Conservation (phyloP, 2,329 filamentous ascomycete species). For the Fusarium miscanthi region DNA sequence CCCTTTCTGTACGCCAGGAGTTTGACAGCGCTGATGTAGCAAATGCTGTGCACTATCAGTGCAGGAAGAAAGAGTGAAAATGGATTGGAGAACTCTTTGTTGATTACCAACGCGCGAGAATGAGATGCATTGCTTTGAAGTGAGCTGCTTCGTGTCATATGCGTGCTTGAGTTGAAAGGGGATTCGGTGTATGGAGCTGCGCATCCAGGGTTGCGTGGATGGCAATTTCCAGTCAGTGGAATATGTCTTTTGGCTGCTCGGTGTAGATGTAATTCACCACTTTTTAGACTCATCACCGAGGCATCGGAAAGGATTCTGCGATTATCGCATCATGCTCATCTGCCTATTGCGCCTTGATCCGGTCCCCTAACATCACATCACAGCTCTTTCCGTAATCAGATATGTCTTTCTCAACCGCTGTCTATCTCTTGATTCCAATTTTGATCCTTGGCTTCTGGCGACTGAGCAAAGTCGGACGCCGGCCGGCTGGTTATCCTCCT, state of each 20-base stretch:
- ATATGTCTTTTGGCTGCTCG: not conserved
- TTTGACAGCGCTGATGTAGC: not conserved
- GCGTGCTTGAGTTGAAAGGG: not conserved
- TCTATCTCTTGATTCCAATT: not conserved
- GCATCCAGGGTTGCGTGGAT: not conserved
- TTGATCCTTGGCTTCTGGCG: not conserved
- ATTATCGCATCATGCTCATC: not conserved
- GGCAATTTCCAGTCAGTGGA: not conserved
- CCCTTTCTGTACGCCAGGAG: not conserved
- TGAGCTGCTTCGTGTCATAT: no score
- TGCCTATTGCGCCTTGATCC: not conserved
- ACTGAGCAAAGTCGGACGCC: not conserved
- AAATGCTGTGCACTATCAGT: not conserved
- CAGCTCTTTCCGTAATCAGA: not conserved
- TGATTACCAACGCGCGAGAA: not conserved
- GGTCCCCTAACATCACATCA: rapidly evolving
- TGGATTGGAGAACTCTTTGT: rapidly evolving
- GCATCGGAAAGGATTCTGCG: rapidly evolving
- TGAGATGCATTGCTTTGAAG: not conserved
- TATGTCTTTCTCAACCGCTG: not conserved
- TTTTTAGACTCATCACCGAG: not conserved
- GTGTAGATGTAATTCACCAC: not conserved
- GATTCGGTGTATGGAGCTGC: not conserved
- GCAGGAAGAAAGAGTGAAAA: no score
- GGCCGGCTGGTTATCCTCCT: not conserved